Evolutionary conservation across 2,329 filamentous ascomycete genomes (phyloP).

Genomic region (Daldinia eschscholtzii): DNA sequence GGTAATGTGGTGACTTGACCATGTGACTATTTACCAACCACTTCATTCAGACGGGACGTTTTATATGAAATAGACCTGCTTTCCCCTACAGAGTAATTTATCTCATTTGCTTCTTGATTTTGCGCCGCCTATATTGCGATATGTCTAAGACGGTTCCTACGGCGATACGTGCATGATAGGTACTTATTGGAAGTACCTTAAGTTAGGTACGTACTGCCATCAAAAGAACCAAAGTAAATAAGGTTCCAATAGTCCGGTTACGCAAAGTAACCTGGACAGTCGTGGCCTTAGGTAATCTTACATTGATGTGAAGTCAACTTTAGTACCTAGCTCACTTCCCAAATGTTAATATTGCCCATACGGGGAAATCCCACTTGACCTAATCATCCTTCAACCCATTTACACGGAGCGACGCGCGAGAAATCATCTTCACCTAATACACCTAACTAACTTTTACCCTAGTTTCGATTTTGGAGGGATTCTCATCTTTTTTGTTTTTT

Average conservation of each 20-base stretch:
- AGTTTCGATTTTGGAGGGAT: conserved; percentile 19
- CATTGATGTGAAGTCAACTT: background rate
- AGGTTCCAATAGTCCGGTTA: too few relatives aligned
- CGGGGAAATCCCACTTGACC: conserved; percentile 25
- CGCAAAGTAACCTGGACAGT: too few relatives aligned
- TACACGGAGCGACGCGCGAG: conserved; percentile 23
- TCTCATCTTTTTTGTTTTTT: background rate
- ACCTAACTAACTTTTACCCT: conserved; percentile 8
- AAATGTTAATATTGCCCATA: conserved; percentile 3
- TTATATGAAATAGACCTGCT: conserved; percentile 8
- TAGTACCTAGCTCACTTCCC: conserved; percentile 6
- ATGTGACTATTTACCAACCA: conserved; percentile 31
- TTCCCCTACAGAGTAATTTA: background rate
- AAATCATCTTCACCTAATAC: conserved; percentile 18
- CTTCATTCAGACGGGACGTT: conserved; percentile 12
- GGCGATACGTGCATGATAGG: background rate
- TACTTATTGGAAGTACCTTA: background rate
- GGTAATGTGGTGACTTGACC: conserved; percentile 30
- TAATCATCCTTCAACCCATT: conserved; percentile 25
- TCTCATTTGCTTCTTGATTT: conserved; percentile 4
- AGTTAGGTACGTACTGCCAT: background rate
- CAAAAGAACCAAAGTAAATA: background rate
- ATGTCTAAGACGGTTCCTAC: background rate
- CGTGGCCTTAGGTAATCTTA: conserved; percentile 12
- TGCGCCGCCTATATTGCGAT: background rate